Evolutionary conservation across 192 early-diverging fungal genomes (phyloP), one percentile per base, ranked within the genome.

Genomic region (Coemansia sp.): DNA sequence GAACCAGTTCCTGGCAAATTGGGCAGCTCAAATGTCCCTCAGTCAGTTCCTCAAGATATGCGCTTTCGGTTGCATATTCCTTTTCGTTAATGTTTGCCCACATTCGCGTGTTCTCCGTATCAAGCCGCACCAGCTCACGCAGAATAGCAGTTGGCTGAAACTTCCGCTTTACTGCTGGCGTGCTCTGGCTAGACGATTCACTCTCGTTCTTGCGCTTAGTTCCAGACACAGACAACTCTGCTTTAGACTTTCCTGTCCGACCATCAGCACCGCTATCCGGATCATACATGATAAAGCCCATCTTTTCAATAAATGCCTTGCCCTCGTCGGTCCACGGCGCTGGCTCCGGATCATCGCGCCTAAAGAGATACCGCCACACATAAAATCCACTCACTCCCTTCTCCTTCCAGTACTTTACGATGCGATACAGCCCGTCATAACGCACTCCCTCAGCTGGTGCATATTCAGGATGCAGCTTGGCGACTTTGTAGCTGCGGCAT

Each of bases 401-500:
- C 45, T 87, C 72, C 14, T 64, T 75, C 87, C 87, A 88, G 68
- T 89, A 88, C 58, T 80, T 83, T 12, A 85, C 88, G 7, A 90
- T 17, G 10, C 86, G 87, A 66, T 90, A 89, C 23, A 88, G 23
- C 1, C 87, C 88, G 69, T 90, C 88, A 60, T 90, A 89, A 14
- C 88, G 81, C 19, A 83, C 73, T 0, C 88, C 85, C 27, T 76
- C 72, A 0, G 41, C 47, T 1, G 87, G 86, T 2, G 85, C 85
- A 65, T 63, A 89, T 9, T 63, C 70, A 0, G 81, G 68, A 52
- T 79, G 70, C 58, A 81, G 69, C 39, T 84, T 79, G 35, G 65
- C 68, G 24, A 85, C 55, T 63, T 85, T 78, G 49, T 67, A 56
- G 21, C 74, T 77, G 8, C 88, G 83, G 17, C 86, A 72, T 22